A percentile compares a stretch with the other conserved stretches of the same genome.
Evolutionary conservation across 1,284 basidiomycete species (phyloP).

Genomic region (Neotropicomus parvogracilis): DNA sequence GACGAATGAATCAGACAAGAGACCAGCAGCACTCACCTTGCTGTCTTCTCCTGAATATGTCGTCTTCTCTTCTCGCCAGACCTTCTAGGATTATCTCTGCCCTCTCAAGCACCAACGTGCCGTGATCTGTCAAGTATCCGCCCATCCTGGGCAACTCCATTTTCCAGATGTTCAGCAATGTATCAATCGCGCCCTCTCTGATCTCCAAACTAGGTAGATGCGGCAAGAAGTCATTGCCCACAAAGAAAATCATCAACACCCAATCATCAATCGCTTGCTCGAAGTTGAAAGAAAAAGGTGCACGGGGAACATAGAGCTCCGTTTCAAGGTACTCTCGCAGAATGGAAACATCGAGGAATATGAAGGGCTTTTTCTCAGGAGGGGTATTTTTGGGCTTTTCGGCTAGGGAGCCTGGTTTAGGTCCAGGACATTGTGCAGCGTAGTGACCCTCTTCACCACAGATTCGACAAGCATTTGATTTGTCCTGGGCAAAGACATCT

Average conservation of each 20-base stretch:
- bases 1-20: conserved; percentile 4
- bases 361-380: conserved; percentile 93
- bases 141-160: conserved; percentile 91
- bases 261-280: conserved; percentile 99
- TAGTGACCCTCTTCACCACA: conserved; percentile 96
- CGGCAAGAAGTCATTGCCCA: conserved; percentile 99
- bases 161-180: conserved; percentile 94
- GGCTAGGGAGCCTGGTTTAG: conserved; percentile 63
- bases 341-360: conserved; percentile 95
- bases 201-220: conserved; percentile 98
- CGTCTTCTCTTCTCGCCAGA: conserved; percentile 88
- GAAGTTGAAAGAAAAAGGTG: conserved; percentile 88
- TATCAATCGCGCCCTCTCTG: conserved; percentile 98
- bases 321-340: conserved; percentile 97
- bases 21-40: conserved; percentile 64
- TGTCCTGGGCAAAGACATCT: conserved; percentile 91
- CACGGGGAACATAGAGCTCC: conserved; percentile 81
- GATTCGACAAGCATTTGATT: conserved; percentile 78
- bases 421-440: conserved; percentile 87
- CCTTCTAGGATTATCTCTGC: conserved; percentile 95
- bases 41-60: conserved; percentile 89
- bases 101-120: conserved; percentile 80
- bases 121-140: conserved; percentile 94
- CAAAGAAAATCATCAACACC: conserved; percentile 99
- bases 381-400: conserved; percentile 59